These are phyloP conservation scores for Tetrapisispora namnaoensis DNA, from an alignment of 805 yeast species.

Conservation along the genomic window DNA sequence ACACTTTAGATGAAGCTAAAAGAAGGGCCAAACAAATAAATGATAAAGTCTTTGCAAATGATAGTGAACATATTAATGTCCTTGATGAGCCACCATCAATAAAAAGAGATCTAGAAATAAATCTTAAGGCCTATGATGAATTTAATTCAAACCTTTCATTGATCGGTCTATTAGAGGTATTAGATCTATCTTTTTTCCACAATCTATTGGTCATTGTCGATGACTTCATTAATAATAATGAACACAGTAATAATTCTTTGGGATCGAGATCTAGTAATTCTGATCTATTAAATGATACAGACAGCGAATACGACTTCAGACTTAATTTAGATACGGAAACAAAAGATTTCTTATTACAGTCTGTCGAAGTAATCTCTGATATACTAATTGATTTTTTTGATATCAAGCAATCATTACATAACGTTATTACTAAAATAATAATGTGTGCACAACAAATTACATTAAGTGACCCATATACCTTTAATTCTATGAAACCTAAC, in stretches of 20 bases:
- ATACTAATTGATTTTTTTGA: slow-evolving; percentile 59
- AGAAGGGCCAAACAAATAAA: slow-evolving; percentile 15
- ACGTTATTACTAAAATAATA: slow-evolving; percentile 45
- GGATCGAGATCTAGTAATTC: neutral
- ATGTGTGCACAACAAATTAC: slow-evolving; percentile 64
- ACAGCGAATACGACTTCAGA: neutral
- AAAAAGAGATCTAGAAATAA: slow-evolving; percentile 15
- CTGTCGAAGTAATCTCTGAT: slow-evolving; percentile 20
- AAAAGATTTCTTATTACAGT: slow-evolving; percentile 25
- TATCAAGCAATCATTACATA: slow-evolving; percentile 63
- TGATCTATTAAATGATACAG: neutral
- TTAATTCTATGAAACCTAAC: slow-evolving; percentile 52
- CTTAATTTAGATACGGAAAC: slow-evolving; percentile 21
- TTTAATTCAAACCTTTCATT: slow-evolving; percentile 22
- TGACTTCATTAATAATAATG: neutral
- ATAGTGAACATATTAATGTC: slow-evolving; percentile 6
- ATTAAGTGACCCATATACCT: slow-evolving; percentile 65
- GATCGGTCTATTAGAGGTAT: slow-evolving; percentile 23
- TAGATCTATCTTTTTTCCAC: slow-evolving; percentile 26
- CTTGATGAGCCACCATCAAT: slow-evolving; percentile 9
- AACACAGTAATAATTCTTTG: neutral
- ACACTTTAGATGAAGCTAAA: slow-evolving; percentile 18
- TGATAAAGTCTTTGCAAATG: slow-evolving; percentile 12
- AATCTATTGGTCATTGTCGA: slow-evolving; percentile 13
- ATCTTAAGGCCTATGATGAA: slow-evolving; percentile 26